Evolutionary conservation across 2,329 filamentous ascomycete genomes (phyloP).

Genomic region (Colletotrichum eremochloae): DNA sequence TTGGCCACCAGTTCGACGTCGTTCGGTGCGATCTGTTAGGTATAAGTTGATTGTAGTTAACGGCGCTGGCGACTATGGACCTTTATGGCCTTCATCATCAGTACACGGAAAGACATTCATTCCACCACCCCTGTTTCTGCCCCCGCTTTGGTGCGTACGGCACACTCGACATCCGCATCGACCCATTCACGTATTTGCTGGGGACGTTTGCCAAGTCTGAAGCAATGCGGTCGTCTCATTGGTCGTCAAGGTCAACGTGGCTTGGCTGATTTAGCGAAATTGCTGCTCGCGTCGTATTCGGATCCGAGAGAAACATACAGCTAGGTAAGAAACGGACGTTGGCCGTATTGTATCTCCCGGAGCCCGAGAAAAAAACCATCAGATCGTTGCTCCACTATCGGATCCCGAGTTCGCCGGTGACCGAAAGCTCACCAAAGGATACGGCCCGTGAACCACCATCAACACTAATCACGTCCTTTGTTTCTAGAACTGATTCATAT

Average conservation of each 20-base stretch:
- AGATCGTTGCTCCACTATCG: not conserved
- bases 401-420: conserved; percentile 2
- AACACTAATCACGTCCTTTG: not conserved
- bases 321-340: not conserved
- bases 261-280: conserved; percentile 22
- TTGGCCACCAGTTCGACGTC: not conserved
- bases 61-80: no score
- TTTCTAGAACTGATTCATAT: not conserved
- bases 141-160: conserved; percentile 22
- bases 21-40: not conserved
- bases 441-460: not conserved
- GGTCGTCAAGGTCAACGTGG: not conserved
- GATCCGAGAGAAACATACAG: not conserved
- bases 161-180: conserved; percentile 26
- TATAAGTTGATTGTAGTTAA: not conserved
- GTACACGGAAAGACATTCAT: not conserved
- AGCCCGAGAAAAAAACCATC: not conserved
- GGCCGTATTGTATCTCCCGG: not conserved
- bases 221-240: not conserved
- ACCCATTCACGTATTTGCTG: conserved; percentile 9
- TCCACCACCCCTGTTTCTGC: not conserved
- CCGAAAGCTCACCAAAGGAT: not conserved
- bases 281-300: conserved; percentile 23
- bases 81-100: not conserved
- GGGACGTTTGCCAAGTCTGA: not conserved